Evolutionary conservation across 208 protist genomes (phyloP), one percentile per base, ranked within the genome.

Genomic region (Trypanosoma congolense): DNA sequence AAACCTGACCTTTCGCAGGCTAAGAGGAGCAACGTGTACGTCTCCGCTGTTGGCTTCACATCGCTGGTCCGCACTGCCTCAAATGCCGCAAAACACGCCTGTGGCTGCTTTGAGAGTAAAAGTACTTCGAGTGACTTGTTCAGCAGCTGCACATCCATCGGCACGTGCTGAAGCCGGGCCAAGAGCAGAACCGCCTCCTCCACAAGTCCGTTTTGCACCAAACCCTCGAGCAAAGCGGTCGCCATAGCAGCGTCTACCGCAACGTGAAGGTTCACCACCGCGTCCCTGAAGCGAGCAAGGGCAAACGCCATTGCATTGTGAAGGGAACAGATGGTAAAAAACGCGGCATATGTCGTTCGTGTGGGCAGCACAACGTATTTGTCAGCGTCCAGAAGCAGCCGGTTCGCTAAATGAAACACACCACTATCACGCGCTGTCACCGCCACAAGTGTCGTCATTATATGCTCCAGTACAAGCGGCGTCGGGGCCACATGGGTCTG

Each of bases 101-200:
- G 64, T 24, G 84, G 62, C 40, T 95, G 72, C 29, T 64, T 21
- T 1, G 85, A 91, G 16, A 91, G 69, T 40, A 90, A 43, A 16
- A 95, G 68, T 1, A 83, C 79, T 61, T 95, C 88, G 26, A 95
- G 55, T 4, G 78, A 76, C 5, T 80, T 83, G 44, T 95, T 92
- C 33, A 95, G 50, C 3, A 95, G 55, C 22, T 77, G 73, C 12
- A 75, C 77, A 21, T 84, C 77, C 40, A 93, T 46, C 6, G 77
- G 71, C n/a, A 95, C 71, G 40, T 83, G 69, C 51, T 85, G 49
- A 29, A 87, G 35, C 12, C 78, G 73, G 4, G 65, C 69, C 18
- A 95, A 61, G 42, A 95, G 45, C 31, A 74, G 61, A 10, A 95
- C 44, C 14, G 88, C 84, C 66, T 95, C 84, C 57, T 92, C 82